Base-by-base conservation (phyloP, 352 stramenopile species). In the Pythium brassicae region DNA sequence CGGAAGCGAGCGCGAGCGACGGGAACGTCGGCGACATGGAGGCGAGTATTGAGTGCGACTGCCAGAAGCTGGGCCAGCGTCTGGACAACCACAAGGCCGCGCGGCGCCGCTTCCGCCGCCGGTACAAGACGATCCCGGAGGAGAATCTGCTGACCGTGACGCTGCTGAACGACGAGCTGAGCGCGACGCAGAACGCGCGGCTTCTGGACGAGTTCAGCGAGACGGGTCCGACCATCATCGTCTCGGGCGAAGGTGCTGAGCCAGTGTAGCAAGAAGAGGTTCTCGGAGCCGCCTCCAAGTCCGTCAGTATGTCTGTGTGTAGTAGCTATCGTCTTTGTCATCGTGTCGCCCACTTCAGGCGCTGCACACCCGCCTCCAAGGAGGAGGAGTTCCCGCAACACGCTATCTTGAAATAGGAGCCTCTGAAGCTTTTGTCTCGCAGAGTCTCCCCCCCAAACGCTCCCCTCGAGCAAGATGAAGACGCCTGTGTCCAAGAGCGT, bases 71-170 rank as follows among this genome's bases (percentile, higher is more conserved):
- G 5, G 68, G 68, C 2, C 68, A 72, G 59, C 59, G 63, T 14
- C 35, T 75, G 39, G 68, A 71, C 56, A 62, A 52, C 17, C 59
- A 45, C 10, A 52, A 62, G 12, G 58, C 55, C 17, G 61, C 61
- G 6, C 59, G 63, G 2, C 55, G 57, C 7, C 45, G 68, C 44
- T 39, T 47, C 20, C 63, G 55, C 15, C 53, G 62, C 35, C 61
- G 63, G 43, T 57, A 68, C 53, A 63, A 71, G 44, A 12, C 29
- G 15, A 46, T 66, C 12, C 48, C 43, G 3, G 55, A 66, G 29
- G 59, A 66, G 42, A 75, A 59, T 45, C 39, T 74, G 35, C 59
- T 82, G 32, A 76, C 73, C 0, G 53, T 62, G 17, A 80, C 66
- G 26, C 49, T 85, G 43, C 59, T 85, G 44, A 46, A 54, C 9